phyloP scores from a whole-genome alignment of 2,329 filamentous ascomycete species.

The Madurella fahalii region DNA sequence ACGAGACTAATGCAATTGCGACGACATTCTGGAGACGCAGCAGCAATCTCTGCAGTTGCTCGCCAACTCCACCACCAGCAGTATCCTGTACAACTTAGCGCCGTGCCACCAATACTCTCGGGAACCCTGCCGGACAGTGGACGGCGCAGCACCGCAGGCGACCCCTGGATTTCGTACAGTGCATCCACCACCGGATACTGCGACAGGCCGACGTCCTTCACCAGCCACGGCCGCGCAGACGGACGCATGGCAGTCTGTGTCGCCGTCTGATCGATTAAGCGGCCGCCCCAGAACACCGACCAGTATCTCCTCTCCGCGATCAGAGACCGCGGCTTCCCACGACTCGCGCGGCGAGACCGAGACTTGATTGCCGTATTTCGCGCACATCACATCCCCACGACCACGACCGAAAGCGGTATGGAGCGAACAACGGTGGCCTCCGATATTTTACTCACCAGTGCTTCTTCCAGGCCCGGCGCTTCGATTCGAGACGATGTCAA shows the following conservation, averaged over 20 bases:
- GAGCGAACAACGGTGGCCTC: slow-evolving; percentile 1
- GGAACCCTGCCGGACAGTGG: slow-evolving; percentile 1
- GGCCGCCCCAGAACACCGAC: neutral
- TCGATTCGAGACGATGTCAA: slow-evolving; percentile 32
- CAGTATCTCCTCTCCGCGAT: neutral
- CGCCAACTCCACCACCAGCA: slow-evolving; percentile 14
- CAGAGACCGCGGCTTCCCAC: neutral
- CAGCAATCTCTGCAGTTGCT: slow-evolving; percentile 21
- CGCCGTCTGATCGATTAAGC: slow-evolving; percentile 1
- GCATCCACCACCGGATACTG: neutral
- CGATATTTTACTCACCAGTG: slow-evolving; percentile 3
- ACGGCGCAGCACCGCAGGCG: neutral
- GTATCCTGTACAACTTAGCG: slow-evolving; percentile 4
- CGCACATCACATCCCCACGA: neutral
- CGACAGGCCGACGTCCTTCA: neutral
- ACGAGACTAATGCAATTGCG: slow-evolving; percentile 20
- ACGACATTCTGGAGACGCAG: slow-evolving; percentile 21
- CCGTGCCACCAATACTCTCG: neutral
- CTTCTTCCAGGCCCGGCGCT: neutral
- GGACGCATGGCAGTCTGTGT: neutral
- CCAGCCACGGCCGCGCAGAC: neutral
- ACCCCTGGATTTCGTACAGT: neutral
- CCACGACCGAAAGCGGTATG: slow-evolving; percentile 5
- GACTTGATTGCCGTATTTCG: neutral
- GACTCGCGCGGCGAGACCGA: neutral